Evolutionary conservation across 2,329 filamentous ascomycete genomes (phyloP).

Genomic region (Lasiodiplodia sp.): DNA sequence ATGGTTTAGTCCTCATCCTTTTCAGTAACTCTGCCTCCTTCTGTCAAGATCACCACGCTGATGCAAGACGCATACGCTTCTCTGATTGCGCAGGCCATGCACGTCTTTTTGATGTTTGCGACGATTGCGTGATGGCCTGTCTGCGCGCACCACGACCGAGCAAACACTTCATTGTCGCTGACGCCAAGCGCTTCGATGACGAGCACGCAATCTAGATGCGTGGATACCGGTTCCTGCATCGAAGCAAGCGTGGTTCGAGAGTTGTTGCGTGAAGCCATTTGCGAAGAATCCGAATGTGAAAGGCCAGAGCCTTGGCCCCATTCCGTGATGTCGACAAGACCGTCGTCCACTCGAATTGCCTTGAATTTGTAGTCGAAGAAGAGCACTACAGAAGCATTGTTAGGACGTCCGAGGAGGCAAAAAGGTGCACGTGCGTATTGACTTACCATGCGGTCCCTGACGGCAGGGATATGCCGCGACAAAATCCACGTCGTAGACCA

Average conservation of each 20-base stretch:
- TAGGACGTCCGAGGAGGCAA: not conserved
- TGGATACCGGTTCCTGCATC: slow-evolving; percentile 38
- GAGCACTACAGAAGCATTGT: slow-evolving; percentile 55
- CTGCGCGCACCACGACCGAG: slow-evolving; percentile 78
- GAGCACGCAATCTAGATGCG: slow-evolving; percentile 67
- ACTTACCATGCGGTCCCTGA: slow-evolving; percentile 50
- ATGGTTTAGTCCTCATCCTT: slow-evolving; percentile 44
- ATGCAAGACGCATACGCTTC: slow-evolving; percentile 78
- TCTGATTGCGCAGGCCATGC: slow-evolving; percentile 75
- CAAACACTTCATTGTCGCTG: slow-evolving; percentile 77
- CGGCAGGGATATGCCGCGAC: slow-evolving; percentile 52
- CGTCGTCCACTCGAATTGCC: slow-evolving; percentile 66
- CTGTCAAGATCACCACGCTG: slow-evolving; percentile 72
- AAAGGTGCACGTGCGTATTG: no score
- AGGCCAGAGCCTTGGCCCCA: slow-evolving; percentile 59
- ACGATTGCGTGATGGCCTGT: slow-evolving; percentile 76
- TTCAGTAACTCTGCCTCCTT: slow-evolving; percentile 54
- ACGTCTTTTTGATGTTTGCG: slow-evolving; percentile 73
- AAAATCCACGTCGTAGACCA: slow-evolving; percentile 51
- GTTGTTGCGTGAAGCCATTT: slow-evolving; percentile 40
- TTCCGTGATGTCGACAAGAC: slow-evolving; percentile 68
- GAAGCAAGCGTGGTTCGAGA: slow-evolving; percentile 27
- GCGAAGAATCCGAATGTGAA: slow-evolving; percentile 9
- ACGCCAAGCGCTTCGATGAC: slow-evolving; percentile 77
- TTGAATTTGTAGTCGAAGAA: slow-evolving; percentile 75